Conservation (phyloP, 441 rosid genomes). For the Breynia disticha region DNA sequence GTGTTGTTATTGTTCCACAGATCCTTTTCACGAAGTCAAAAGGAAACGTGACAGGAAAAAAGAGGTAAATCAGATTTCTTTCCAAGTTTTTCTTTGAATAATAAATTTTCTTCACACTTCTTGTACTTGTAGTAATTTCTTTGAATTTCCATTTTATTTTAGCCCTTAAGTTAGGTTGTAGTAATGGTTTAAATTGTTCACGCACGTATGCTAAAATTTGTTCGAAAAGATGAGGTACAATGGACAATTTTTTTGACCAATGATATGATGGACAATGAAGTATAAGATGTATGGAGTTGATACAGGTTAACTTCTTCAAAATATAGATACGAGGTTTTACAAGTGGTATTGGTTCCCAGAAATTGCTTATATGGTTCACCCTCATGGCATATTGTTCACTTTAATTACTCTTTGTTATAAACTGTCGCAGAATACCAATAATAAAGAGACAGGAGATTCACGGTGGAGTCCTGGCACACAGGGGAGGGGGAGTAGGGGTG, state of each 20-base stretch:
- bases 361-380: too few species aligned
- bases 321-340: neutral
- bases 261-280: neutral
- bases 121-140: neutral
- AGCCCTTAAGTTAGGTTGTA: too few species aligned
- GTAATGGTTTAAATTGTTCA: too few species aligned
- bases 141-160: too few species aligned
- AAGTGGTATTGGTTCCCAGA: too few species aligned
- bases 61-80: slow-evolving; percentile 37
- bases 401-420: slow-evolving; percentile 1
- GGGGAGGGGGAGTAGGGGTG: slow-evolving; percentile 61
- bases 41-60: slow-evolving; percentile 71
- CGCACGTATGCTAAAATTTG: neutral
- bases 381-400: neutral
- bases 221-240: neutral
- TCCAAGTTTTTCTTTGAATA: neutral
- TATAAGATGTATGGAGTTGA: slow-evolving; percentile 6
- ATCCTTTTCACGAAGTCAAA: slow-evolving; percentile 80
- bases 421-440: slow-evolving; percentile 41
- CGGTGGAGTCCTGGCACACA: slow-evolving; percentile 58
- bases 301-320: neutral
- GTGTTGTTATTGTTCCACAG: slow-evolving; percentile 34
- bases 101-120: neutral
- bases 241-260: too few species aligned
- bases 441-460: slow-evolving; percentile 59